These are phyloP conservation scores for Lentinula raphanica DNA, from an alignment of 768 basidiomycete genomes.

Conservation along the genomic window DNA sequence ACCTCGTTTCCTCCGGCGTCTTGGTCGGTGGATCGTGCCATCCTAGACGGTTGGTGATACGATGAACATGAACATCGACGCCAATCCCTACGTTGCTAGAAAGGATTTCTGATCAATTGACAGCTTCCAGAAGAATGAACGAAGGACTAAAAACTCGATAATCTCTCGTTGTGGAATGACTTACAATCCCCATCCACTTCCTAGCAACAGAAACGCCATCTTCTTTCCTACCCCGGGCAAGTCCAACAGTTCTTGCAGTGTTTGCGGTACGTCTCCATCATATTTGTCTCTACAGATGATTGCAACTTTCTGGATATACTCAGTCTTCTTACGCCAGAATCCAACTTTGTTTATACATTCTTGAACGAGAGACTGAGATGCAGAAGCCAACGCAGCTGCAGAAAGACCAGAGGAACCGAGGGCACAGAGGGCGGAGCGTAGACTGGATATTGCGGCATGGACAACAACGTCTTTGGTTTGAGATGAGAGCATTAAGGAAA, in stretches of 20 bases:
- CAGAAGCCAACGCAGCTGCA: conserved; percentile 60
- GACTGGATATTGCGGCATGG: conserved; percentile 68
- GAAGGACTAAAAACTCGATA: background rate
- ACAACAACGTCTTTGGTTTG: conserved; percentile 94
- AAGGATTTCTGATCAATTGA: background rate
- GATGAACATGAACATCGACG: conserved; percentile 93
- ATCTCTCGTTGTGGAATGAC: conserved; percentile 21
- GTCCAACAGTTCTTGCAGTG: conserved; percentile 81
- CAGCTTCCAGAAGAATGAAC: background rate
- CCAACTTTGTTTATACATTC: conserved; percentile 85
- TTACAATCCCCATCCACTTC: conserved; percentile 80
- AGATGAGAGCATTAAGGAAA: conserved; percentile 92
- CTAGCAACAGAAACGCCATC: conserved; percentile 86
- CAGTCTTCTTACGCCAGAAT: conserved; percentile 86
- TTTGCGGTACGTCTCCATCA: conserved; percentile 81
- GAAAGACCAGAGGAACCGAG: conserved; percentile 43
- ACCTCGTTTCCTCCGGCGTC: conserved; percentile 87
- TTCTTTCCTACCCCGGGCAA: conserved; percentile 93
- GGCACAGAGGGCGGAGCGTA: conserved; percentile 71
- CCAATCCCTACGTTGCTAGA: conserved; percentile 83
- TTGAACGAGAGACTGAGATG: conserved; percentile 58
- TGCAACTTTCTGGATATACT: conserved; percentile 76
- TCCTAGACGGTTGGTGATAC: conserved; percentile 88
- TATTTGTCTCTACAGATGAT: conserved; percentile 65
- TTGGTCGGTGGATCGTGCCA: conserved; percentile 89